Base-by-base conservation (phyloP, 768 basidiomycete species). In the Leucosporidium yakuticum region DNA sequence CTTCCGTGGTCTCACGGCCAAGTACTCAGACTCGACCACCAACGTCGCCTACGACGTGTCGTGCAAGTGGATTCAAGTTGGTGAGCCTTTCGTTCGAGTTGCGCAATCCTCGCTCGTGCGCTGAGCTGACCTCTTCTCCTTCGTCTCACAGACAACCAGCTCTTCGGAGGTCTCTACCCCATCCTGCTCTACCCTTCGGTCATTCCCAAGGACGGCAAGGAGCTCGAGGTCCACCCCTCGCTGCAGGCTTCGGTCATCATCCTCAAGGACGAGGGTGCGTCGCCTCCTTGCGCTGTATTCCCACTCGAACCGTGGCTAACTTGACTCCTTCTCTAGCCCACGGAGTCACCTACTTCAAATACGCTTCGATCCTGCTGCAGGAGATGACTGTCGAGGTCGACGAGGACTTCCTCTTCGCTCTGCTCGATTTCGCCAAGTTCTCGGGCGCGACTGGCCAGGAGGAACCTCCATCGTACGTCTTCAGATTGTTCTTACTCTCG, bases 291-390 rank as follows among this genome's bases (percentile, higher is more conserved):
- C 12, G 0, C 23, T 25, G 2, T 39, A 50, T 1, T 14, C 2
- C 1, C 14, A 17, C 4, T 1, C 0, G 4, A 20, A 12, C 6
- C 23, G 5, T 7, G 15, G 15, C 20, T 9, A 5, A 36, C 60
- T 69, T 75, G 39, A 48, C 27, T 23, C 53, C 56, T 60, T 59
- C 19, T 51, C 63, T 59, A 99, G 96, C 88, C n/a, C 96, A 98
- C 72, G 96, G 96, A 23, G 96, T 99, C 14, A 79, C 91, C n/a
- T 98, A 96, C 78, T 83, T 99, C 81, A 98, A 98, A 79, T 98
- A 98, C 76, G 95, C 91, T 63, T 94, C 94, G 2, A 84, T 98
- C 61, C 80, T 99, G 20, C 81, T 99, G 21, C 96, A 99, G 77
- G 90, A 94, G 4, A 81, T 98, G 78, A 96, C 92, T 0, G 86